phyloP scores from a whole-genome alignment of 331 rosid species.

The Quercus lobata region DNA sequence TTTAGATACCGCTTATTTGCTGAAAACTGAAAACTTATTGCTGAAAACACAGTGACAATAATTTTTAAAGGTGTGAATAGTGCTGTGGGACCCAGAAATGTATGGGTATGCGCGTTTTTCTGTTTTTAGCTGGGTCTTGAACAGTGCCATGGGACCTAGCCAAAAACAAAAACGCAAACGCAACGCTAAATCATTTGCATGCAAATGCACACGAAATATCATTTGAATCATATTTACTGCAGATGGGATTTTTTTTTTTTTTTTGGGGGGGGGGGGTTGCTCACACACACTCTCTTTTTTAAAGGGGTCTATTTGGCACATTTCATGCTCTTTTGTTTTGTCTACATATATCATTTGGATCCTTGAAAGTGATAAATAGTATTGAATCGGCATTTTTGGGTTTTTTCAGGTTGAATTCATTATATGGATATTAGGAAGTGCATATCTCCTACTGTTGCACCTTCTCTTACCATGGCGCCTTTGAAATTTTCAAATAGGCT shows the following conservation, averaged over 20 bases:
- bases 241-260: background rate
- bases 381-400: conserved; percentile 3
- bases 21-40: too few species aligned
- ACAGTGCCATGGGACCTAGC: too few species aligned
- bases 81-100: too few species aligned
- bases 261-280: background rate
- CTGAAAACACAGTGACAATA: too few species aligned
- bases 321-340: background rate
- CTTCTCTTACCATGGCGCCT: conserved; percentile 37
- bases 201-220: background rate
- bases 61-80: too few species aligned
- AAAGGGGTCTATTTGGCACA: background rate
- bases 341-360: background rate
- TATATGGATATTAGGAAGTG: conserved; percentile 60
- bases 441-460: conserved; percentile 41
- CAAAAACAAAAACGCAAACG: too few species aligned
- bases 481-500: conserved; percentile 41
- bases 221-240: background rate
- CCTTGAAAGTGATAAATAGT: conserved; percentile 2
- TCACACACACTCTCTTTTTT: background rate
- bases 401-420: conserved; percentile 32
- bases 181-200: too few species aligned
- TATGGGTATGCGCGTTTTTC: too few species aligned
- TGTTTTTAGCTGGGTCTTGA: too few species aligned
- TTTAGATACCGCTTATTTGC: too few species aligned